A percentile compares a stretch with the other conserved stretches of the same genome.
Conservation (phyloP, 345 rosid species). For the Lumnitzera racemosa region DNA sequence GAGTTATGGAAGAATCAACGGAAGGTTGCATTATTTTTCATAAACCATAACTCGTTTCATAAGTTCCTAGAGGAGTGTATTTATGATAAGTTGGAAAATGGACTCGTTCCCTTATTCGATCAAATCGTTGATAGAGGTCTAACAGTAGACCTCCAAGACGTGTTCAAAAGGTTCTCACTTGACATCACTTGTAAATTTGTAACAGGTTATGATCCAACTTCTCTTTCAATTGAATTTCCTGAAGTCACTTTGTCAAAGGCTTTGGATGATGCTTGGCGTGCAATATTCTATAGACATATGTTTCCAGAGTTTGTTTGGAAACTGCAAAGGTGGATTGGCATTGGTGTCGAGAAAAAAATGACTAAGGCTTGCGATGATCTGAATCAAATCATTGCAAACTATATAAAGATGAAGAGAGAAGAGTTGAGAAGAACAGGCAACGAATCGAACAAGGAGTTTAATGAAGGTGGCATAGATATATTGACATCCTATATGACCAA, state of each 20-base stretch:
- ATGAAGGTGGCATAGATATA: slow-evolving; percentile 16
- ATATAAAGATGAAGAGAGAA: slow-evolving; percentile 23
- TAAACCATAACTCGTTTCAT: slow-evolving; percentile 25
- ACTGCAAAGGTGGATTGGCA: slow-evolving; percentile 33
- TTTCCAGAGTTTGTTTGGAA: slow-evolving; percentile 32
- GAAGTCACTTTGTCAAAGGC: slow-evolving; percentile 28
- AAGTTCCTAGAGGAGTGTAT: slow-evolving; percentile 18
- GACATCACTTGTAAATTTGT: slow-evolving; percentile 31
- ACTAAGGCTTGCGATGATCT: slow-evolving; percentile 20
- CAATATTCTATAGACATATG: slow-evolving; percentile 33
- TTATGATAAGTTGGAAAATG: slow-evolving; percentile 28
- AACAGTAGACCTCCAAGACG: slow-evolving; percentile 33
- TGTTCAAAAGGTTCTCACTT: slow-evolving; percentile 39
- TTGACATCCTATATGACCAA: slow-evolving; percentile 29
- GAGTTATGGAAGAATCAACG: slow-evolving; percentile 46
- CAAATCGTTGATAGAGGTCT: slow-evolving; percentile 18
- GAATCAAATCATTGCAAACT: slow-evolving; percentile 14
- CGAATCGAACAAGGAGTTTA: too few relatives aligned
- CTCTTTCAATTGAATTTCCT: slow-evolving; percentile 29
- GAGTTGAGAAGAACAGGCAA: slow-evolving; percentile 7
- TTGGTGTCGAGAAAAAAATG: slow-evolving; percentile 36
- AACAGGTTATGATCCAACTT: slow-evolving; percentile 36
- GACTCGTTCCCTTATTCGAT: slow-evolving; percentile 40
- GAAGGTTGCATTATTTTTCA: slow-evolving; percentile 22
- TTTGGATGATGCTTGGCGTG: slow-evolving; percentile 41